These are phyloP conservation scores for Magnaporthiopsis poae DNA, from an alignment of 2,329 filamentous ascomycete species.

Conservation along the genomic window DNA sequence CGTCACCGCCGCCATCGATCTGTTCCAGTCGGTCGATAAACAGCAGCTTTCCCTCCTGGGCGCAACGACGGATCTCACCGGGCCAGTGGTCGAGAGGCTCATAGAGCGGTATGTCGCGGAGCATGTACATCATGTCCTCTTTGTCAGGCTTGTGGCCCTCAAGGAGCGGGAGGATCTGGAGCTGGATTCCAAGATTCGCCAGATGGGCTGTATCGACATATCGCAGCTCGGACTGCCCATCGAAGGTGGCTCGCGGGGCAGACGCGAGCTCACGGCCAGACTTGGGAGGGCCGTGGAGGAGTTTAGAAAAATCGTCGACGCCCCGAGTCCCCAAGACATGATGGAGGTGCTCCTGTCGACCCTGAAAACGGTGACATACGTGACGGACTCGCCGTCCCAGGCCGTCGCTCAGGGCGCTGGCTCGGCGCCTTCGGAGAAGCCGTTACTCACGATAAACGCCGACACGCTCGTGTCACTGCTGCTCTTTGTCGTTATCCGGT, in stretches of 20 bases:
- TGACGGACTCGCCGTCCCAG: constrained; percentile 32
- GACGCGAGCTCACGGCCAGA: constrained; percentile 69
- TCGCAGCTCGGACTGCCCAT: constrained; percentile 86
- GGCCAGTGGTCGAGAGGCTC: constrained; percentile 79
- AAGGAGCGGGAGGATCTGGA: constrained; percentile 76
- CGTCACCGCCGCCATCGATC: constrained; percentile 83
- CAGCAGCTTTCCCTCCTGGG: constrained; percentile 86
- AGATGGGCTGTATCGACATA: constrained; percentile 89
- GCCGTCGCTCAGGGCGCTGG: constrained; percentile 17
- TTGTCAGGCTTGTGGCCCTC: constrained; percentile 68
- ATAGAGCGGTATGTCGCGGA: constrained; percentile 93
- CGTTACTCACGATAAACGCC: constrained; percentile 59
- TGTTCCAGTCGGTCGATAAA: constrained; percentile 93
- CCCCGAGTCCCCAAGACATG: constrained; percentile 81
- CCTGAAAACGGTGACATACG: constrained; percentile 70
- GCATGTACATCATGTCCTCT: constrained; percentile 82
- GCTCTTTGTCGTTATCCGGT: constrained; percentile 83
- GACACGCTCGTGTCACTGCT: constrained; percentile 88
- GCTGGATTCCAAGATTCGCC: constrained; percentile 76
- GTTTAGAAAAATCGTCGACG: constrained; percentile 73
- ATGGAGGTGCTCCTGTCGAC: constrained; percentile 68
- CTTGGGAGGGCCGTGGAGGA: constrained; percentile 73
- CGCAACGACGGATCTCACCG: constrained; percentile 85
- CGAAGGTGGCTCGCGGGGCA: constrained; percentile 66
- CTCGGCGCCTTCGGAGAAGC: constrained; percentile 38